Percentiles rank a stretch among this genome's conserved stretches.
phyloP scores from a whole-genome alignment of 106 monocot genomes.

The Agapanthus africanus region DNA sequence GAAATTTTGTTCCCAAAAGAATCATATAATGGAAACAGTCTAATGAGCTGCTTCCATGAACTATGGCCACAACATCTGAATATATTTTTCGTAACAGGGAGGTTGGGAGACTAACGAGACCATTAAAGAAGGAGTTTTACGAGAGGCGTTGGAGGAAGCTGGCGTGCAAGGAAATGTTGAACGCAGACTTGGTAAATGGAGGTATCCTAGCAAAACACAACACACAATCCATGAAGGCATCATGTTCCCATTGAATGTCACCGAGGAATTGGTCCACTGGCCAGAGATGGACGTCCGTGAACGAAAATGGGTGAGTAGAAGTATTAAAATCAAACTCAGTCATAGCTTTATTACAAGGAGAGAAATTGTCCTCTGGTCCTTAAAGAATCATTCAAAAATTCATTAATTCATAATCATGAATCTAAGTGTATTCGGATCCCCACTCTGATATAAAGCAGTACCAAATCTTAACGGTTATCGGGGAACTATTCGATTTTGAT shows the following conservation, averaged over 20 bases:
- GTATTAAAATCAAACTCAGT: too few species aligned
- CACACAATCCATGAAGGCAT: conserved; percentile 41
- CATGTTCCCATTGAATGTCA: conserved; percentile 77
- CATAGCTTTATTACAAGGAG: too few species aligned
- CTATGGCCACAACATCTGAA: not conserved
- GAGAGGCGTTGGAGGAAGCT: conserved; percentile 89
- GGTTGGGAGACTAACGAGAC: conserved; percentile 83
- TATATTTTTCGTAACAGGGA: conserved; percentile 37
- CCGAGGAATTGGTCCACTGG: conserved; percentile 50
- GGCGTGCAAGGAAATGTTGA: conserved; percentile 66
- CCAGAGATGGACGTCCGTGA: conserved; percentile 60
- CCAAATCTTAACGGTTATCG: too few species aligned
- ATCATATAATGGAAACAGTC: too few species aligned
- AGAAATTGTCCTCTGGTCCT: too few species aligned
- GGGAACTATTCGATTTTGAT: too few species aligned
- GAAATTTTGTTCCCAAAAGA: too few species aligned
- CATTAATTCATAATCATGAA: too few species aligned
- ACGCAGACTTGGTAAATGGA: conserved; percentile 56
- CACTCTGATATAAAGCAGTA: too few species aligned
- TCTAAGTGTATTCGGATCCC: too few species aligned
- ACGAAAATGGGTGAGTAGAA: conserved; percentile 59
- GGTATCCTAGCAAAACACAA: conserved; percentile 51
- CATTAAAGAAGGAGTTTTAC: conserved; percentile 43
- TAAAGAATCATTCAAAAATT: too few species aligned
- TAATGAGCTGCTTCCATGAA: not conserved